Percentiles rank a stretch among this genome's conserved stretches.
These are phyloP conservation scores for Trichosporon sp. DNA, from an alignment of 1,284 basidiomycete genomes.

Conservation along the genomic window DNA sequence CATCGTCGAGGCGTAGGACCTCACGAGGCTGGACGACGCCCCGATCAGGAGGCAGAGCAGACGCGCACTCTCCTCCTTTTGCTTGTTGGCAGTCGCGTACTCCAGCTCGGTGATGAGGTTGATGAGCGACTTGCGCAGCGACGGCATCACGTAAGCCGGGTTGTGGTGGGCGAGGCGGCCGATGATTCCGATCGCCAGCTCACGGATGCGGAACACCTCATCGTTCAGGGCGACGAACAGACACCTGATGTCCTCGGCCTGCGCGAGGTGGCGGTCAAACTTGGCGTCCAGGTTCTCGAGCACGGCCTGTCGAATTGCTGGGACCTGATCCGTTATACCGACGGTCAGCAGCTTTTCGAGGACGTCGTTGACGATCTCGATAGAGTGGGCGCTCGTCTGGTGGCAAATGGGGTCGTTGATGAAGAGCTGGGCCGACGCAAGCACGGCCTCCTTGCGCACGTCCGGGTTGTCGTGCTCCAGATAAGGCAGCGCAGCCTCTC, in stretches of 20 bases:
- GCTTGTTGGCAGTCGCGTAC: slow-evolving; percentile 85
- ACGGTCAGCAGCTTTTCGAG: slow-evolving; percentile 95
- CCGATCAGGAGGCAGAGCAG: slow-evolving; percentile 80
- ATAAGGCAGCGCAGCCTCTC: slow-evolving; percentile 86
- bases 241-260: slow-evolving; percentile 95
- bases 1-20: slow-evolving; percentile 96
- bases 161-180: slow-evolving; percentile 93
- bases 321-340: slow-evolving; percentile 87
- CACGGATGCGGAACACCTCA: slow-evolving; percentile 89
- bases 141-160: slow-evolving; percentile 98
- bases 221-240: slow-evolving; percentile 98
- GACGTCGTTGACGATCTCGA: slow-evolving; percentile 96
- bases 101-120: slow-evolving; percentile 96
- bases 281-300: slow-evolving; percentile 83
- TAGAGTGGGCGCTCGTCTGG: slow-evolving; percentile 92
- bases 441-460: slow-evolving; percentile 82
- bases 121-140: slow-evolving; percentile 89
- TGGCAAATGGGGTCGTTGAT: slow-evolving; percentile 94
- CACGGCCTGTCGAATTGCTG: slow-evolving; percentile 76
- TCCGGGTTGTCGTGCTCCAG: slow-evolving; percentile 88
- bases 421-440: slow-evolving; percentile 88
- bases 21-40: slow-evolving; percentile 89
- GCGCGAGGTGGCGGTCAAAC: slow-evolving; percentile 97
- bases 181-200: slow-evolving; percentile 84
- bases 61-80: slow-evolving; percentile 81